Evolutionary conservation across 768 basidiomycete genomes (phyloP).

Genomic region (Lepiota brunneoincarnata): DNA sequence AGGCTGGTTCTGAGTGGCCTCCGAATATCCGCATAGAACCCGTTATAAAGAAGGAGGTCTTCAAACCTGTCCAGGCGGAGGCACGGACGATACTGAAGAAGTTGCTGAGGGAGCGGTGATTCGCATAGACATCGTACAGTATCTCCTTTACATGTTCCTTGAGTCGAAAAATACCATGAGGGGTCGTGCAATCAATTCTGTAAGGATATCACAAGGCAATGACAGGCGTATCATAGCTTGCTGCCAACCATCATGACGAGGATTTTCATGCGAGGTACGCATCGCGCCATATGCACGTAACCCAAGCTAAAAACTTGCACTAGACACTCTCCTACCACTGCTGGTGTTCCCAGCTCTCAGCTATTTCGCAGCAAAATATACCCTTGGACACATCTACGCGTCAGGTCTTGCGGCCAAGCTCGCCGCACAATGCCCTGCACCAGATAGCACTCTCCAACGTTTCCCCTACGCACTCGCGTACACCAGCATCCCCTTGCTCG

Average conservation of each 20-base stretch:
- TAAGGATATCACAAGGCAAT: too few relatives aligned
- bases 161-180: too few relatives aligned
- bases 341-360: slow-evolving; percentile 37
- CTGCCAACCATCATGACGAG: slow-evolving; percentile 6
- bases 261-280: slow-evolving; percentile 7
- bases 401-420: slow-evolving; percentile 28
- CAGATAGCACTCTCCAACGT: neutral
- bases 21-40: slow-evolving; percentile 45
- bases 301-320: neutral
- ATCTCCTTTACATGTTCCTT: too few relatives aligned
- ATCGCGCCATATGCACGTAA: neutral
- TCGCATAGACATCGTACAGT: too few relatives aligned
- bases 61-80: slow-evolving; percentile 35
- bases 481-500: slow-evolving; percentile 33
- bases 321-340: slow-evolving; percentile 28
- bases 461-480: slow-evolving; percentile 36
- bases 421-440: slow-evolving; percentile 29
- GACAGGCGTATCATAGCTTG: too few relatives aligned
- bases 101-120: slow-evolving; percentile 35
- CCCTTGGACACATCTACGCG: slow-evolving; percentile 29
- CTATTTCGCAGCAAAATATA: slow-evolving; percentile 30
- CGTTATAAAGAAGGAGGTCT: slow-evolving; percentile 36
- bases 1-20: slow-evolving; percentile 37
- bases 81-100: slow-evolving; percentile 36
- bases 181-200: too few relatives aligned